phyloP scores from a whole-genome alignment of 148 eudicot genomes.

The Arctostaphylos glauca region DNA sequence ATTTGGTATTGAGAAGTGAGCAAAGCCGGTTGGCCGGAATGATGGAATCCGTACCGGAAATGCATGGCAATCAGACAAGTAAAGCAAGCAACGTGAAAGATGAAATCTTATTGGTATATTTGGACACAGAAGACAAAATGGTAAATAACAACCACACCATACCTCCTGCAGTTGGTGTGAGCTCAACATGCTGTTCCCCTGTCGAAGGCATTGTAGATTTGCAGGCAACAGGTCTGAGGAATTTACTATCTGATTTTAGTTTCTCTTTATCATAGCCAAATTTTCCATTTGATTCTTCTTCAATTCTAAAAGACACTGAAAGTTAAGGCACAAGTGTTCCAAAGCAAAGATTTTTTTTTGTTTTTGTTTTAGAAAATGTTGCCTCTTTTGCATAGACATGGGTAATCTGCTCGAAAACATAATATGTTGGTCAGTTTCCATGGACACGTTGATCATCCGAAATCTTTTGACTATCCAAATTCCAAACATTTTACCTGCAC shows the following conservation, averaged over 20 bases:
- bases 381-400: background rate
- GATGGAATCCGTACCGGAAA: background rate
- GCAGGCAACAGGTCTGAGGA: conserved; percentile 17
- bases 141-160: background rate
- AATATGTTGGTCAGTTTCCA: background rate
- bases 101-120: conserved; percentile 14
- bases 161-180: background rate
- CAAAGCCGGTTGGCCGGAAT: background rate
- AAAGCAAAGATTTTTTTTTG: background rate
- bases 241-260: background rate
- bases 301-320: background rate
- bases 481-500: background rate
- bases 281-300: background rate
- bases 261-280: background rate
- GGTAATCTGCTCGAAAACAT: background rate
- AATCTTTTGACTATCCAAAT: background rate
- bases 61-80: background rate
- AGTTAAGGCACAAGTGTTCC: background rate
- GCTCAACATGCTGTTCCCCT: background rate
- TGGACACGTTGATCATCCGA: background rate
- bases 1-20: conserved; percentile 11
- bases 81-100: background rate
- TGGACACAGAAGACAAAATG: conserved; percentile 9
- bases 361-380: background rate
- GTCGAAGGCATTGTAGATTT: conserved; percentile 11